Evolutionary conservation across 768 basidiomycete genomes (phyloP).

Genomic region (Collybia sp.): DNA sequence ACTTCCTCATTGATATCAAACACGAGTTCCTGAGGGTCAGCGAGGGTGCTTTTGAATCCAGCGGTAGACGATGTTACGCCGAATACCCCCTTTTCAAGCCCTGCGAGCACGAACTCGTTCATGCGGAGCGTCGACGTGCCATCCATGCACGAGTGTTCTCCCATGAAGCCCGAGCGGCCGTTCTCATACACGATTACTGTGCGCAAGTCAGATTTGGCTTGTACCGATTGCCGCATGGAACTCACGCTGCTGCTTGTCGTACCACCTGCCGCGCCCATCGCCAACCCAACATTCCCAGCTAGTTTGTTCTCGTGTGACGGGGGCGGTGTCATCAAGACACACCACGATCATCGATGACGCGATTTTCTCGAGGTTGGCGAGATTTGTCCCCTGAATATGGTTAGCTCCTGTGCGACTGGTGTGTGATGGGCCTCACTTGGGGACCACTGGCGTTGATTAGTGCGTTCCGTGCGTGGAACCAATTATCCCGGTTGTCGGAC

Average conservation of each 20-base stretch:
- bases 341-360: slow-evolving; percentile 89
- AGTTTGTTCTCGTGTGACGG: slow-evolving; percentile 76
- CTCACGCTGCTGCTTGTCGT: slow-evolving; percentile 93
- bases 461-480: slow-evolving; percentile 71
- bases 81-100: slow-evolving; percentile 26
- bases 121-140: slow-evolving; percentile 93
- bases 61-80: too few relatives aligned
- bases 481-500: slow-evolving; percentile 82
- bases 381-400: slow-evolving; percentile 38
- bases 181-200: slow-evolving; percentile 92
- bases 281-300: slow-evolving; percentile 88
- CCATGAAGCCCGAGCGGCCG: slow-evolving; percentile 90
- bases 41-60: slow-evolving; percentile 26
- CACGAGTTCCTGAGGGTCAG: slow-evolving; percentile 57
- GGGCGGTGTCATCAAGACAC: slow-evolving; percentile 78
- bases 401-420: too few relatives aligned
- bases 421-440: slow-evolving; percentile 19
- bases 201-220: slow-evolving; percentile 1
- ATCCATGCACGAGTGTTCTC: slow-evolving; percentile 87
- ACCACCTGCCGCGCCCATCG: slow-evolving; percentile 88
- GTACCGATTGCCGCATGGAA: slow-evolving; percentile 6
- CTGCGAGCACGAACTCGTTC: slow-evolving; percentile 90
- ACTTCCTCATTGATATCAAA: slow-evolving; percentile 64
- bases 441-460: slow-evolving; percentile 52
- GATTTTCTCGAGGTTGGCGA: slow-evolving; percentile 65